phyloP scores from a whole-genome alignment of 2,329 filamentous ascomycete genomes.

The Metarhizium brunneum region DNA sequence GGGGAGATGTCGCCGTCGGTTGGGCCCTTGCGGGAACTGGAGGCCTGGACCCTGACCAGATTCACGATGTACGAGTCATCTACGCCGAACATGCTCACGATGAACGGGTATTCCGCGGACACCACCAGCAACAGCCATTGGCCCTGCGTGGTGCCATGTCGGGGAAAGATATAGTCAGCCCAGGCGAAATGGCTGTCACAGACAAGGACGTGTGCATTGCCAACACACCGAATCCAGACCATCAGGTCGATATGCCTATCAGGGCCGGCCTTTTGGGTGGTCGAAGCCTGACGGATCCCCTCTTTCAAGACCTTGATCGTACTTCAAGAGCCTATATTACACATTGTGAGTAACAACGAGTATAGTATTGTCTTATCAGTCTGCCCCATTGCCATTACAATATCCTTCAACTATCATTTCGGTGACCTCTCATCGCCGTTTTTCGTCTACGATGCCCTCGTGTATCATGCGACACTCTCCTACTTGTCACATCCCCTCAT shows the following conservation, averaged over 20 bases:
- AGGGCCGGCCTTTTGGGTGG: neutral
- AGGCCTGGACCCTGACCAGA: neutral
- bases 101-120: neutral
- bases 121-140: neutral
- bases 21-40: neutral
- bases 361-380: neutral
- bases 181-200: neutral
- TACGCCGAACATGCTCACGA: neutral
- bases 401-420: neutral
- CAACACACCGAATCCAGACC: neutral
- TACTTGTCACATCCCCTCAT: neutral
- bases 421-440: neutral
- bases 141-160: neutral
- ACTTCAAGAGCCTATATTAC: slow-evolving; percentile 37
- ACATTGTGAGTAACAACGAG: slow-evolving; percentile 33
- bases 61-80: neutral
- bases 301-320: slow-evolving; percentile 43
- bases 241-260: neutral
- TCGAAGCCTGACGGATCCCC: slow-evolving; percentile 38
- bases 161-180: neutral
- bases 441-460: neutral
- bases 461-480: neutral
- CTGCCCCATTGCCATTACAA: neutral
- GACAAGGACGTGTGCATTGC: neutral
- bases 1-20: neutral